Percentiles rank a stretch among this genome's conserved stretches.
phyloP scores from a whole-genome alignment of 2,329 filamentous ascomycete species.

The Alternaria rosae region DNA sequence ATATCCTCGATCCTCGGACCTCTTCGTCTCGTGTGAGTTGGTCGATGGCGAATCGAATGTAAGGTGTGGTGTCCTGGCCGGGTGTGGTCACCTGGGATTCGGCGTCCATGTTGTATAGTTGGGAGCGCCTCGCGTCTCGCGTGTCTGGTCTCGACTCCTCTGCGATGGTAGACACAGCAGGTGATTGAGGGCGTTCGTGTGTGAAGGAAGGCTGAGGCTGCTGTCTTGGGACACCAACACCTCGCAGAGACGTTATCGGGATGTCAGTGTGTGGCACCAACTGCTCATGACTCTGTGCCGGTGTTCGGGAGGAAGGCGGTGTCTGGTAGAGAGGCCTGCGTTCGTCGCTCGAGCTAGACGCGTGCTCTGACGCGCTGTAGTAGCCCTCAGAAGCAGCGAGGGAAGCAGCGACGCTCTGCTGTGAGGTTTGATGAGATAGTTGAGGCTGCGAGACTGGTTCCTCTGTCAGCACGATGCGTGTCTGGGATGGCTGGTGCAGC shows the following conservation, averaged over 20 bases:
- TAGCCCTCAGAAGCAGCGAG: conserved; percentile 60
- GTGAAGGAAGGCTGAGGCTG: conserved; percentile 22
- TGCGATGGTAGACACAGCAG: conserved; percentile 42
- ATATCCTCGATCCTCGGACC: conserved; percentile 62
- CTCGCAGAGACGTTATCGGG: conserved; percentile 43
- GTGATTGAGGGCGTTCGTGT: conserved; percentile 30
- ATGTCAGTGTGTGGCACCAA: conserved; percentile 35
- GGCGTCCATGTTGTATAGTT: conserved; percentile 39
- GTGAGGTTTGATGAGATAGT: conserved; percentile 51
- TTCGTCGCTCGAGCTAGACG: conserved; percentile 49
- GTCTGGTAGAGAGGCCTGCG: conserved; percentile 42
- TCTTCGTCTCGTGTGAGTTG: conserved; percentile 80
- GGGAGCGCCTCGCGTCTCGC: conserved; percentile 31
- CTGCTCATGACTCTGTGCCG: conserved; percentile 49
- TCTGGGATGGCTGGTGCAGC: conserved; percentile 9
- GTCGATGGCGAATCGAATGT: conserved; percentile 88
- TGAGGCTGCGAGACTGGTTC: conserved; percentile 50
- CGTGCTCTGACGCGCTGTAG: conserved; percentile 55
- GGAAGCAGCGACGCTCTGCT: conserved; percentile 58
- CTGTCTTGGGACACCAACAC: conserved; percentile 43
- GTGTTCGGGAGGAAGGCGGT: conserved; percentile 47
- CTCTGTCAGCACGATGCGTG: conserved; percentile 22
- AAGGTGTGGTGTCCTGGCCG: conserved; percentile 82
- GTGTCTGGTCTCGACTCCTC: conserved; percentile 41
- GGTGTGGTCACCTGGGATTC: conserved; percentile 58